Evolutionary conservation across 495 filamentous ascomycete species (phyloP), one percentile per base, ranked within the genome.

Genomic region (Penicillium diatomitis): DNA sequence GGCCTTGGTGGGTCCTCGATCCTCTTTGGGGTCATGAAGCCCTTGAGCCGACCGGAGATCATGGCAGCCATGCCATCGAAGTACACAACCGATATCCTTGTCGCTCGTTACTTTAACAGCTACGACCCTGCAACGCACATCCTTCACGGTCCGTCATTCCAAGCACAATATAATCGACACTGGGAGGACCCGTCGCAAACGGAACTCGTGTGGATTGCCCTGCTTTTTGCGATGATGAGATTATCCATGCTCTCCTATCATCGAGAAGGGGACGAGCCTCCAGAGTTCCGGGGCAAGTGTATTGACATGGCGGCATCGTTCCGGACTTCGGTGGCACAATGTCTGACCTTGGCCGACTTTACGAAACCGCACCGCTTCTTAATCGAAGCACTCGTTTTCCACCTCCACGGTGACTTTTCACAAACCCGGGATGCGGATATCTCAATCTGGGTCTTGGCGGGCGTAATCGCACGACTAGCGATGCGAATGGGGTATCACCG

Each of bases 401-500:
- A 95, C 65, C 68, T 94, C 32, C 82, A 88, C 58, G 84, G 86
- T 32, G 87, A 95, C 66, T 86, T 86, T 57, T 78, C 79, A 11
- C 79, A 86, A 47, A 84, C 81, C 39, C 83, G 81, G 68, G 88
- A 96, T 54, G 78, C 86, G 8, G 90, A 96, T 50, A 72, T 86
- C 7, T 85, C 83, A 8, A 72, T 94, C 7, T 94, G 90, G 84
- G 72, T 96, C 41, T 77, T 92, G 47, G 75, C 81, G 6, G 85
- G 87, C 20, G 80, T 94, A 56, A 81, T 95, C 51, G 82, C 87
- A 28, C 82, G 91, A 48, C 69, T 96, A 47, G 88, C 91, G 7
- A 89, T 96, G 76, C 79, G 88, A 29, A 95, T 95, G 88, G 92
- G 92, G 41, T 94, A 96, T 51, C 92, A 99, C 59, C 80, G 94